Evolutionary conservation across 495 filamentous ascomycete species (phyloP).

Genomic region (Annulohypoxylon moriforme): DNA sequence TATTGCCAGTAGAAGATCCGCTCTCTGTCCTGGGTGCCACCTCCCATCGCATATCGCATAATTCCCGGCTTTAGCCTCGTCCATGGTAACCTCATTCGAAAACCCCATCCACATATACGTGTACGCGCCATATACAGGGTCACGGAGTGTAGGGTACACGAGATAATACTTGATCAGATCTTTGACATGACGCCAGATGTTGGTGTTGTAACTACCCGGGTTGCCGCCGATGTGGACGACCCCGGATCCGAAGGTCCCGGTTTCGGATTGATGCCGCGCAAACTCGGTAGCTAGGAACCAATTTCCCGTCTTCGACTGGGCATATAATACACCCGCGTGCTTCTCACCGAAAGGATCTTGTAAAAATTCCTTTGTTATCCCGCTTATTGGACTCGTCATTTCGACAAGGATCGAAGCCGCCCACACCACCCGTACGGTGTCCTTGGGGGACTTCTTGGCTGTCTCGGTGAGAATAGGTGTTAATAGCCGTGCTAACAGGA

Average conservation of each 20-base stretch:
- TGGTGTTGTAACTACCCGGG: slow-evolving; percentile 56
- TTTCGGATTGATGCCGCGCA: slow-evolving; percentile 32
- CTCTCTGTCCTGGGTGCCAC: slow-evolving; percentile 44
- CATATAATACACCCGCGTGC: slow-evolving; percentile 49
- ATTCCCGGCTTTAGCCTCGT: slow-evolving; percentile 43
- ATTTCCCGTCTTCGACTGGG: slow-evolving; percentile 54
- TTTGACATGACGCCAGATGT: slow-evolving; percentile 33
- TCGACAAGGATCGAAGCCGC: slow-evolving; percentile 44
- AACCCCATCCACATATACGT: slow-evolving; percentile 56
- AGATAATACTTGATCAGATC: slow-evolving; percentile 22
- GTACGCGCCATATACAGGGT: slow-evolving; percentile 50
- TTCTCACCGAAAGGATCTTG: slow-evolving; percentile 31
- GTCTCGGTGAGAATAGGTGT: slow-evolving; percentile 46
- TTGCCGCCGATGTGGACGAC: slow-evolving; percentile 50
- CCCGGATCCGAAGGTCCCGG: slow-evolving; percentile 10
- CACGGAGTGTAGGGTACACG: slow-evolving; percentile 37
- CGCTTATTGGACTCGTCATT: slow-evolving; percentile 44
- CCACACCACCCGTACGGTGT: slow-evolving; percentile 57
- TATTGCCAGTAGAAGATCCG: slow-evolving; percentile 49
- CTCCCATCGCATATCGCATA: slow-evolving; percentile 56
- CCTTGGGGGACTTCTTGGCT: slow-evolving; percentile 37
- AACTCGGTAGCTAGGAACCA: slow-evolving; percentile 54
- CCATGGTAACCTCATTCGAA: slow-evolving; percentile 47
- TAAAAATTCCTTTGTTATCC: slow-evolving; percentile 46
- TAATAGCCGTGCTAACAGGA: slow-evolving; percentile 54